Base-by-base conservation (phyloP, 345 rosid genomes). In the Arabis alpina region DNA sequence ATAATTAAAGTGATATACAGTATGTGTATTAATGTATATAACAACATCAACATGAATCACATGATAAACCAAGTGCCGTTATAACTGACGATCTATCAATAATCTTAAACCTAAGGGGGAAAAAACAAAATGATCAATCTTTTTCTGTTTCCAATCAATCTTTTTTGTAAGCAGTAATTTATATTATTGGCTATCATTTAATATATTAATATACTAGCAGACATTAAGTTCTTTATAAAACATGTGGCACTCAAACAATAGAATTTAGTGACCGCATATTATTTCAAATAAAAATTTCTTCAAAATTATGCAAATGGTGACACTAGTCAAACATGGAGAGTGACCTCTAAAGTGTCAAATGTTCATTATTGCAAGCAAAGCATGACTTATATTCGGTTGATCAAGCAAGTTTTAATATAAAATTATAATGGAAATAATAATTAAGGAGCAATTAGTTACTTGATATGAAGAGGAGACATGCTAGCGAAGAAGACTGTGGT, bases 401-500 rank as follows among this genome's bases (percentile, higher is more conserved):
- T 25, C 15, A 45, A 47, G 64, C 55, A 57, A 62, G 11, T 16
- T 34, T 32, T 43, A 43, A 44, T 13, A 9, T 4, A 34, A 14
- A 27, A 1, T n/a, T 10, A 8, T 7, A 44, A 40, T 8, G 3
- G 55, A 10, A 45, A 50, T 60, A 44, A 14, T 25, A 63, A 60
- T 2, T 9, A 27, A 54, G 27, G 6, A 48, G 10, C 19, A 28
- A 34, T 56, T 14, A 16, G n/a, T 80, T 83, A 91, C 98, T 89
- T 93, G 86, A 89, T 91, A 43, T 93, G 98, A 2, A 93, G 88
- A 62, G 98, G 98, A 54, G 97, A 89, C 96, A 61, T 88, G 95
- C 96, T 93, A 54, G 72, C 82, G 69, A 93, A 91, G 90, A 93
- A 93, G 27, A 93, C 93, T 0, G 79, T 86, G 62, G 98, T 91